Base-by-base conservation (phyloP, 441 rosid genomes). In the Arabidopsis hybrid region DNA sequence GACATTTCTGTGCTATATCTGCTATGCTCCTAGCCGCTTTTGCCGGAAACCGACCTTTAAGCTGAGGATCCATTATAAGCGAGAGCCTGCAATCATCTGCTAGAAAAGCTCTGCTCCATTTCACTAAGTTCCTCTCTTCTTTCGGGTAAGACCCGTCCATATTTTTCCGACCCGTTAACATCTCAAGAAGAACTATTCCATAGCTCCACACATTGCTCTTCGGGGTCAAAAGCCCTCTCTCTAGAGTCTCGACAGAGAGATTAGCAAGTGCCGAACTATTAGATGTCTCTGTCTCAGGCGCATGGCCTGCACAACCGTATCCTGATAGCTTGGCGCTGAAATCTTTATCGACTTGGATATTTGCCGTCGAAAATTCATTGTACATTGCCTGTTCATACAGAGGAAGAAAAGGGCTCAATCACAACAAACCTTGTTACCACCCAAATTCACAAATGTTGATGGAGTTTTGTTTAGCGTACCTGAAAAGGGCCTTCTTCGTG, bases 401-500 rank as follows among this genome's bases (percentile, higher is more conserved):
- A 58, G 2, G 5, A 29, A 59, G 57, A 52, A 57, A 46, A 12
- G 55, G 55, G 36, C 8, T 77, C 71, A 38, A 6, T 67, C 1
- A 61, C 66, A 21, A 21, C 26, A 21, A n/a, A 13, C 7, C 17
- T 12, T 35, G 5, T 52, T 12, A 7, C 1, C 32, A 31, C n/a
- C 10, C 7, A 40, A 12, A 31, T 40, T 52, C 17, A 39, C 36
- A 4, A 17, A 46, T 17, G 52, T 52, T 16, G 16, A 50, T 6
- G 6, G 35, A 2, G 9, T 16, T 62, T 3, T 21, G 7, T 18
- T 7, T 38, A 36, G n/a, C 18, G 47, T 82, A 91, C 99, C 97
- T 93, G 99, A 80, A 95, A 93, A 32, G 99, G 99, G 13, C 99
- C 99, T 82, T 95, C 98, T 80, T 95, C 98, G 42, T 95, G 98